phyloP scores from a whole-genome alignment of 1,284 basidiomycete species.

The Cutaneotrichosporon mucoides region DNA sequence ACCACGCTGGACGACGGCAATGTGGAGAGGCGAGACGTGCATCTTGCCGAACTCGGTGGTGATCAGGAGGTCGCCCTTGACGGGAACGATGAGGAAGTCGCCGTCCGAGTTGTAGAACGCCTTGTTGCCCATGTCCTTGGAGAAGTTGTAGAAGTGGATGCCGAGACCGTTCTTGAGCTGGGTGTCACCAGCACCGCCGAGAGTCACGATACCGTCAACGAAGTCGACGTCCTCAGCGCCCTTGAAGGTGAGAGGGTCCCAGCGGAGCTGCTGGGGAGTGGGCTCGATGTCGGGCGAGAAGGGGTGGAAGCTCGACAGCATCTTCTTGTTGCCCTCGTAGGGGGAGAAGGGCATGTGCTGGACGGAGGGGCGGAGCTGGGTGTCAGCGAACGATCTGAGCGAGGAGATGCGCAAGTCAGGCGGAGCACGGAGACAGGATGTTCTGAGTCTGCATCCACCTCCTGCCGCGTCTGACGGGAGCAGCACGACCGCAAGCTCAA shows the following conservation, averaged over 20 bases:
- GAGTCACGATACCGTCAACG: constrained; percentile 60
- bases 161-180: constrained; percentile 60
- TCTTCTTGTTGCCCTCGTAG: constrained; percentile 8
- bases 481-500: too few relatives aligned
- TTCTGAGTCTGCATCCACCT: too few relatives aligned
- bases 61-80: constrained; percentile 62
- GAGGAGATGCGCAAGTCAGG: too few relatives aligned
- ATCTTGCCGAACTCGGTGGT: constrained; percentile 67
- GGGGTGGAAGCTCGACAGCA: constrained; percentile 7
- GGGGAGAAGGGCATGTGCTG: constrained; percentile 51
- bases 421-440: too few relatives aligned
- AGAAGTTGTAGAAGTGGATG: constrained; percentile 61
- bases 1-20: constrained; percentile 61
- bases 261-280: constrained; percentile 63
- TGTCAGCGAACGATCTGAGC: too few relatives aligned
- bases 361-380: constrained; percentile 57
- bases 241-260: constrained; percentile 55
- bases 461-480: too few relatives aligned
- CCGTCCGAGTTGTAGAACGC: constrained; percentile 66
- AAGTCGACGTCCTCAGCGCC: constrained; percentile 54
- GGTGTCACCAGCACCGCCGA: constrained; percentile 63
- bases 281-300: constrained; percentile 4
- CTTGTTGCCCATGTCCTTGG: constrained; percentile 60
- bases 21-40: constrained; percentile 62
- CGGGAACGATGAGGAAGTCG: constrained; percentile 63